These are phyloP conservation scores for Talaromyces sp. DNA, from an alignment of 2,329 filamentous ascomycete species.

Conservation along the genomic window DNA sequence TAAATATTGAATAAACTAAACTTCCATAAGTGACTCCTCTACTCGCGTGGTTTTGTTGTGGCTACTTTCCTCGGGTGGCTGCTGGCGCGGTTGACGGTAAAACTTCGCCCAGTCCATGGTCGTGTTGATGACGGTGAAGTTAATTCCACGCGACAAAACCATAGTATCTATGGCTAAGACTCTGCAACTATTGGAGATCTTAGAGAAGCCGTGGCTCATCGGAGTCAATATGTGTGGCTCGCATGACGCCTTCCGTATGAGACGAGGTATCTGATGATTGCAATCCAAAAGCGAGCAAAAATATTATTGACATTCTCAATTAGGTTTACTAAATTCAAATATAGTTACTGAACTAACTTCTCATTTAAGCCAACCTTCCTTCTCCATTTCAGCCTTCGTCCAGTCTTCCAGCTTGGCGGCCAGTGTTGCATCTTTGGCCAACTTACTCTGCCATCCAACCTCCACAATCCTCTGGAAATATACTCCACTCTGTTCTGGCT, in stretches of 20 bases:
- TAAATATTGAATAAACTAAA: not conserved
- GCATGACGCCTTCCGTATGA: no score
- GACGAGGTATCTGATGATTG: not conserved
- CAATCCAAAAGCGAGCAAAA: not conserved
- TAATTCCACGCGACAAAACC: not conserved
- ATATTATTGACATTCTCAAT: not conserved
- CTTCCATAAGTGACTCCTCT: not conserved
- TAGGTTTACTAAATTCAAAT: not conserved
- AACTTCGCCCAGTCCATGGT: not conserved
- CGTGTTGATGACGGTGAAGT: not conserved
- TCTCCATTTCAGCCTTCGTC: slow-evolving; percentile 11
- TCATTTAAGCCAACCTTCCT: slow-evolving; percentile 1
- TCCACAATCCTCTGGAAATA: slow-evolving; percentile 13
- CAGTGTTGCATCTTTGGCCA: slow-evolving; percentile 5
- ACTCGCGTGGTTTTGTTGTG: not conserved
- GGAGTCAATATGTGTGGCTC: no score
- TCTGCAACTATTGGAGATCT: no score
- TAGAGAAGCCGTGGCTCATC: no score
- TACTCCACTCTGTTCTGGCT: slow-evolving; percentile 21
- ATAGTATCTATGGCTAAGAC: no score
- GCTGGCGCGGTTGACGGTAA: not conserved
- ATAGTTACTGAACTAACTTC: not conserved
- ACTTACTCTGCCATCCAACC: slow-evolving; percentile 9
- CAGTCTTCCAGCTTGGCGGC: slow-evolving; percentile 7
- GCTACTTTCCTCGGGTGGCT: not conserved